Base-by-base conservation (phyloP, 345 rosid genomes). In the Hibiscus tridactylites region DNA sequence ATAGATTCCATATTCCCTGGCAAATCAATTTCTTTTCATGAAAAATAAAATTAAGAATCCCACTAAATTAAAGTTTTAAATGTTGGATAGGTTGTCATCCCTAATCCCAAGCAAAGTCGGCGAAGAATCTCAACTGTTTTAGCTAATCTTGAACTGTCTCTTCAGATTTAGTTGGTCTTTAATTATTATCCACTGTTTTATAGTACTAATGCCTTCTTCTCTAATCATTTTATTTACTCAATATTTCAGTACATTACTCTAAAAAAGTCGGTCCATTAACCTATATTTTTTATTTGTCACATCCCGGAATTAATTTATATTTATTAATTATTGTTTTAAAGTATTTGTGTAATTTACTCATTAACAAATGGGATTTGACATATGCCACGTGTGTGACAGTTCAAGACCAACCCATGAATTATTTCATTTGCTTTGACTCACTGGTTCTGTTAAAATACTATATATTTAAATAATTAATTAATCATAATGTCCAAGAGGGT, bases 1-100 rank as follows among this genome's bases (percentile, higher is more conserved):
- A 65, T 47, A 66, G 57, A 47, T 49, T 67, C 71, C 58, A 47
- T 11, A 59, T 46, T 46, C 33, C 31, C 12, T 11, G 70, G 21
- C 57, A 46, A 47, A 47, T 47, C 37, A 4, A 46, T 69, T 54
- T 44, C 19, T 21, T 44, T 47, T 46, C 56, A 26, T 65, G 37
- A 17, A 28, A 66, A 66, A 3, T 24, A 9, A 26, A 47, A 65
- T 0, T 9, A 47, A 66, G 70, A 66, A 13, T 47, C 70, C 24
- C 50, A 39, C 85, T 82, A 58, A 24, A 0, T 77, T 2, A 71
- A 28, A 60, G 17, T 85, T 71, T 28, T 3, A 46, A 61, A 76
- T 15, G 79, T 74, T 49, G 74, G 82, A 80, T 73, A 44, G 76
- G 85, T 85, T 85, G 93, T 86, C 89, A 79, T 82, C 70, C 74